These are phyloP conservation scores for Jatropha multifida DNA, from an alignment of 441 rosid genomes.

Conservation along the genomic window DNA sequence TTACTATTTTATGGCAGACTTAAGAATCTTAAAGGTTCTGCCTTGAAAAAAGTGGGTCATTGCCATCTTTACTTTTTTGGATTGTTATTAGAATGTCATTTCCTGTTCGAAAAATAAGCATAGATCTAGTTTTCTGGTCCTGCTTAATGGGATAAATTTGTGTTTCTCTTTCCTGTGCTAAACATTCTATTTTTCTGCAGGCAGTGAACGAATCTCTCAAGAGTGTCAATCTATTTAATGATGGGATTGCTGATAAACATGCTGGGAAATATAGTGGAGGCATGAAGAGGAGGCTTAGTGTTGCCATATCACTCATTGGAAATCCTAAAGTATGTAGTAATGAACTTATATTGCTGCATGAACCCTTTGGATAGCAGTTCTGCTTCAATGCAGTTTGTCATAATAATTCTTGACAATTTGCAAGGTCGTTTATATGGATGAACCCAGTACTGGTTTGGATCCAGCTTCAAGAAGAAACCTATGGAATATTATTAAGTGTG, in stretches of 20 bases:
- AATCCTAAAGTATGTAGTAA: constrained; percentile 64
- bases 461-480: constrained; percentile 87
- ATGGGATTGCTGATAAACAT: constrained; percentile 80
- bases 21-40: constrained; percentile 74
- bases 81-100: background rate
- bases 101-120: background rate
- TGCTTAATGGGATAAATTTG: background rate
- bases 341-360: constrained; percentile 9
- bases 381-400: constrained; percentile 12
- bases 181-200: constrained; percentile 31
- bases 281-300: constrained; percentile 96
- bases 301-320: constrained; percentile 92
- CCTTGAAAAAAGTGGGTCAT: constrained; percentile 50
- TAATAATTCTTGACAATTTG: constrained; percentile 18
- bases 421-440: constrained; percentile 96
- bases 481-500: constrained; percentile 80
- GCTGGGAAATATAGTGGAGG: constrained; percentile 96
- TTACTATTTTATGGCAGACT: constrained; percentile 88
- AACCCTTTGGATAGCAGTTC: constrained; percentile 13
- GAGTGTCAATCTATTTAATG: constrained; percentile 68
- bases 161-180: background rate
- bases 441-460: constrained; percentile 93
- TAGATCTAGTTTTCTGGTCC: background rate
- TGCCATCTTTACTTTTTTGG: background rate
- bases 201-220: constrained; percentile 89